Evolutionary conservation across 257 asterid genomes (phyloP).

Genomic region (Coffea eugenioides): DNA sequence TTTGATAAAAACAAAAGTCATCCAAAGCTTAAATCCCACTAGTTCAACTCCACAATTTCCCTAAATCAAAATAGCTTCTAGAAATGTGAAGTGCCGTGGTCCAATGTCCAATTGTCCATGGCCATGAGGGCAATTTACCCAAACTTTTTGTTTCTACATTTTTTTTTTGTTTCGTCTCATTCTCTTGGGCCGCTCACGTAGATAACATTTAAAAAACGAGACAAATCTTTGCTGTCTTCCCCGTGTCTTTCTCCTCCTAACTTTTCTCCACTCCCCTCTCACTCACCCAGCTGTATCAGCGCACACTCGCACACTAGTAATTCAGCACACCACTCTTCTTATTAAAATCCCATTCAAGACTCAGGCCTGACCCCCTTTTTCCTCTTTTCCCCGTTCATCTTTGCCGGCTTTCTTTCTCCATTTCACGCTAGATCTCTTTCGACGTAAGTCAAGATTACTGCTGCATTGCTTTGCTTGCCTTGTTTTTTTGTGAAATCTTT

Average conservation of each 20-base stretch:
- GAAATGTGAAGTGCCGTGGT: too few species aligned
- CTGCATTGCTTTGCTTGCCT: conserved; percentile 3
- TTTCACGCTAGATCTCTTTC: conserved; percentile 9
- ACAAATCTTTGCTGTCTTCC: not conserved
- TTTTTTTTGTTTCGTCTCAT: too few species aligned
- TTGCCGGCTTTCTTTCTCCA: not conserved
- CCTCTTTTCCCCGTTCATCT: not conserved
- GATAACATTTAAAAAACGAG: too few species aligned
- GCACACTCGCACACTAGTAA: not conserved
- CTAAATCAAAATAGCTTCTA: too few species aligned
- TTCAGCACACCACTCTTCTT: not conserved
- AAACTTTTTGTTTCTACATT: not conserved
- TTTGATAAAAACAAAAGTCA: too few species aligned
- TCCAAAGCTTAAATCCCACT: too few species aligned
- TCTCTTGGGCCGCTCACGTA: too few species aligned
- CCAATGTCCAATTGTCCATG: too few species aligned
- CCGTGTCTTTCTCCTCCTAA: not conserved
- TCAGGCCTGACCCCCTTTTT: too few species aligned
- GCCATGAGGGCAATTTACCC: not conserved
- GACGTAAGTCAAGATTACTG: conserved; percentile 2
- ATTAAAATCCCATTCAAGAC: too few species aligned
- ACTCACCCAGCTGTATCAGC: not conserved
- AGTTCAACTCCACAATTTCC: too few species aligned
- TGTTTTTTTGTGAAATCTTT: not conserved
- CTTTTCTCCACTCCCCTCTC: not conserved